These are phyloP conservation scores for Curvularia eragrostidis DNA, from an alignment of 2,329 filamentous ascomycete species.

Conservation along the genomic window DNA sequence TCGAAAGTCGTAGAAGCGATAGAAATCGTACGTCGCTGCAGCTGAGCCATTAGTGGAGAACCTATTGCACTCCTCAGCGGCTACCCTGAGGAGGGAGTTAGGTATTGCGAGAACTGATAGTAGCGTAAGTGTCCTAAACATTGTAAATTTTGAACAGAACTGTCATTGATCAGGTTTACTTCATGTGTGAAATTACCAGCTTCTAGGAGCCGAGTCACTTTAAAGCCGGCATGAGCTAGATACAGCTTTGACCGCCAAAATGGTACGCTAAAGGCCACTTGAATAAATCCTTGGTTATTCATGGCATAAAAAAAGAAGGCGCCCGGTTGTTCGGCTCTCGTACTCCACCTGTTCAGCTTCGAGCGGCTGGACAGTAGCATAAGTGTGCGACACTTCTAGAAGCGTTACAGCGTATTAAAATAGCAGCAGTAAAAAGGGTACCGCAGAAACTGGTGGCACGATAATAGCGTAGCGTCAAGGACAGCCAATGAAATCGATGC, in stretches of 20 bases:
- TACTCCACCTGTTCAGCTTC: no score
- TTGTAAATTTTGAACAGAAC: background rate
- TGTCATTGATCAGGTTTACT: constrained; percentile 1
- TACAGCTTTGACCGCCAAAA: background rate
- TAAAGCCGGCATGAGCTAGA: constrained; percentile 4
- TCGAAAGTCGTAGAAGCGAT: constrained; percentile 28
- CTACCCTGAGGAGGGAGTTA: background rate
- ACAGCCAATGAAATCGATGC: background rate
- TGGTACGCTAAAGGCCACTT: background rate
- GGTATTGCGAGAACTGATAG: constrained; percentile 1
- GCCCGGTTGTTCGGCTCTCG: background rate
- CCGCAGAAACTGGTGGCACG: constrained; percentile 5
- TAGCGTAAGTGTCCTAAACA: background rate
- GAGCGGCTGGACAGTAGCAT: background rate
- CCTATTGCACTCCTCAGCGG: constrained; percentile 14
- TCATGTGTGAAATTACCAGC: background rate
- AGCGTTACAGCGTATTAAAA: background rate
- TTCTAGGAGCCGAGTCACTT: background rate
- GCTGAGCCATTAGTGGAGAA: constrained; percentile 21
- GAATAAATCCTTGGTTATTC: background rate
- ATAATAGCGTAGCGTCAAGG: constrained; percentile 1
- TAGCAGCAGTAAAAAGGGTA: background rate
- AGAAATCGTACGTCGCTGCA: constrained; percentile 18
- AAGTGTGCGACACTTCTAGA: background rate
- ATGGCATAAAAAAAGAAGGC: background rate